Conservation (phyloP, 1,139 yeast species). For the Taphrina deformans region DNA sequence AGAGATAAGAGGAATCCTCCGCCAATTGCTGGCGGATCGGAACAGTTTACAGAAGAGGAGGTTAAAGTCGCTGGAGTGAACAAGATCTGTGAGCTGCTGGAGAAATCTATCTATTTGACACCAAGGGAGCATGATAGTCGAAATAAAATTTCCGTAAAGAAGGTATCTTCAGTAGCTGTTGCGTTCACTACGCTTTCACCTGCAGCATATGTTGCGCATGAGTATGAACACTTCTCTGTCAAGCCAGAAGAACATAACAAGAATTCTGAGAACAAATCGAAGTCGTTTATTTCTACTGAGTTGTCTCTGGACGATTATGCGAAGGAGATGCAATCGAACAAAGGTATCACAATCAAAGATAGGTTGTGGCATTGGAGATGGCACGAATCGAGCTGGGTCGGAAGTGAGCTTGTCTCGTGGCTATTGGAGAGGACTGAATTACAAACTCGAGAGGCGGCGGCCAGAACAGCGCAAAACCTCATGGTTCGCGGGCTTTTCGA, state of each 20-base stretch:
- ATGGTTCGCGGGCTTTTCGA: slow-evolving; percentile 70
- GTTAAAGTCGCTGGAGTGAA: slow-evolving; percentile 23
- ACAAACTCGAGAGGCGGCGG: slow-evolving; percentile 77
- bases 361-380: slow-evolving; percentile 88
- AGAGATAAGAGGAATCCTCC: slow-evolving; percentile 48
- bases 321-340: slow-evolving; percentile 61
- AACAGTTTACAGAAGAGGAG: slow-evolving; percentile 30
- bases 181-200: slow-evolving; percentile 87
- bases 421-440: slow-evolving; percentile 74
- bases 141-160: slow-evolving; percentile 50
- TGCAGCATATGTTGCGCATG: slow-evolving; percentile 63
- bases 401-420: slow-evolving; percentile 86
- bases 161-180: slow-evolving; percentile 75
- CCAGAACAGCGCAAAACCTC: slow-evolving; percentile 69
- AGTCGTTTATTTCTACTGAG: slow-evolving; percentile 43
- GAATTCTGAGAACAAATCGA: slow-evolving; percentile 1
- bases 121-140: slow-evolving; percentile 30
- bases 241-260: background rate
- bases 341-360: slow-evolving; percentile 64
- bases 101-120: slow-evolving; percentile 40
- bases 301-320: slow-evolving; percentile 53
- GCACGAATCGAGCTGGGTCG: slow-evolving; percentile 77
- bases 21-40: slow-evolving; percentile 44
- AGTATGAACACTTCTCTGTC: slow-evolving; percentile 40
- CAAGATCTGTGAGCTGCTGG: slow-evolving; percentile 34